Base-by-base conservation (phyloP, 805 yeast genomes). In the Komagataella mondaviorum region DNA sequence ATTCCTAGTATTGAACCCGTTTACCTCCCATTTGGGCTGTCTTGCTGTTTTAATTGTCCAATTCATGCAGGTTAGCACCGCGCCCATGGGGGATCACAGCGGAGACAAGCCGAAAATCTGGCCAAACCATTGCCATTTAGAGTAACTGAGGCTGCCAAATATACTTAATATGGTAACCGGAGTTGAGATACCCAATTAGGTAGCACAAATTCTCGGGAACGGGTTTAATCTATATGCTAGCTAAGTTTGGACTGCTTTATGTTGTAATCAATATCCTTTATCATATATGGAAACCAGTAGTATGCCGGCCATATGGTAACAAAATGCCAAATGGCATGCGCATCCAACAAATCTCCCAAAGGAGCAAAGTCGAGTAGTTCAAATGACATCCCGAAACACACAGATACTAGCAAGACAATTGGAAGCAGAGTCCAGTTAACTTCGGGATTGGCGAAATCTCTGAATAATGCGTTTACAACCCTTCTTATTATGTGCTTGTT, bases 311-410 rank as follows among this genome's bases (percentile, higher is more conserved):
- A 64, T 1, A 90, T 81, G 0, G 99, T 93, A 18, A 87, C 78
- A 23, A 85, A 73, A 63, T 93, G 99, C 99, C 99, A 93, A 45
- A 91, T 60, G 0, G 96, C 80, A 66, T 93, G 99, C 0, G 96
- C 95, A 67, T 93, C 99, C 0, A 93, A 59, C 45, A 86, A 72
- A 57, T 75, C 85, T 49, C 60, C 68, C 44, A 84, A 62, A 14
- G 86, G 93, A 4, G 95, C 77, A 63, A 93, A 93, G 66, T 91
- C 99, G 65, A 89, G 85, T 44, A 91, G 67, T 63, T 91, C 99
- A 56, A 91, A 76, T n/a, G 85, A 73, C 93, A 88, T 88, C 1
- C 96, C 97, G 22, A 76, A 58, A 2, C 78, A 59, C 8, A 90
- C 83, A 45, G 72, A 62, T 0, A 67, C 53, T 7, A 82, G 85